Evolutionary conservation across 2,329 filamentous ascomycete species (phyloP), one percentile per base, ranked within the genome.

Genomic region (Fusarium udum): DNA sequence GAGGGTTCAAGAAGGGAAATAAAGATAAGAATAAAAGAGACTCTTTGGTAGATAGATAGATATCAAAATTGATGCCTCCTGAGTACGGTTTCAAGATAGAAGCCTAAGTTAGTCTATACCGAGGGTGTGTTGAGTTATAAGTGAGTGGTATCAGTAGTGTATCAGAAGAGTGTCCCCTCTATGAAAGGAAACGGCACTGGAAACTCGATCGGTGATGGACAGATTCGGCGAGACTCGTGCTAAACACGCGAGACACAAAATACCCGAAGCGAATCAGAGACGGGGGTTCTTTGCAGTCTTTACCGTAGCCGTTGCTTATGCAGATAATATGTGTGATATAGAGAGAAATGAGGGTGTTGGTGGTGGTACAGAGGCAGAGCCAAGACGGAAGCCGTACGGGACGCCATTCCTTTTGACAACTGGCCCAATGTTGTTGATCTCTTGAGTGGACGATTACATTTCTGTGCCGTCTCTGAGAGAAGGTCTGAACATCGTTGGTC

Each of bases 81-180:
- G 42, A 32, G 13, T 36, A 49, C 36, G 22, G 46, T 69, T 65
- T 55, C 58, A 73, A 73, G 34, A 36, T 43, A 16, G 13, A 34
- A n/a, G 36, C n/a, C 26, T 31, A n/a, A 31, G n/a, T n/a, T 31
- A 55, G 34, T n/a, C 24, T 58, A 68, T 52, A 56, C 36, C 16
- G 69, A 36, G 66, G 45, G 42, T 51, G 55, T 71, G 48, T 65
- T 55, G 61, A 37, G 55, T 63, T 73, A 74, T 74, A 72, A 69
- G 67, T 69, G 66, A 67, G 51, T 59, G 56, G 70, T 73, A 64
- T 72, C 60, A 67, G 67, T 39, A 52, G 58, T 74, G 71, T 74
- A 67, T 71, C 71, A 71, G 61, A 66, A 71, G 48, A 45, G 52
- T 49, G 40, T 53, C 60, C 51, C 66, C 62, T 67, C 64, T 28